These are phyloP conservation scores for Ascochyta viciae-villosae DNA, from an alignment of 2,329 filamentous ascomycete species.

Conservation along the genomic window DNA sequence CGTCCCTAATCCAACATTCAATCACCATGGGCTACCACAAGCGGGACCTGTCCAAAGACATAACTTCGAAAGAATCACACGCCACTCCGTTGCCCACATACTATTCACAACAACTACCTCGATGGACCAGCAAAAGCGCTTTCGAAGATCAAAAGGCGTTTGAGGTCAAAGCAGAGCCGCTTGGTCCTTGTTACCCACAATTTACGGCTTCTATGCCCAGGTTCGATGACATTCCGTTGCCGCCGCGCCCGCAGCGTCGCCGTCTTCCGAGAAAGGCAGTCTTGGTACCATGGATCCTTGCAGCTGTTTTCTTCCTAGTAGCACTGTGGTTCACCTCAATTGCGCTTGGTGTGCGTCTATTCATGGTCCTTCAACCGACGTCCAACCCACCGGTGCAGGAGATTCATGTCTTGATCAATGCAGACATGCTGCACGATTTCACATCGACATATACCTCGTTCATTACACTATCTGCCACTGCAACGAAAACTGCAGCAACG, in stretches of 20 bases:
- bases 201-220: slow-evolving; percentile 7
- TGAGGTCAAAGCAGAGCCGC: slow-evolving; percentile 14
- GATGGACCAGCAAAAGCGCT: slow-evolving; percentile 19
- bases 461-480: not conserved
- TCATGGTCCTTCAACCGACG: slow-evolving; percentile 21
- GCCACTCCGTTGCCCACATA: slow-evolving; percentile 36
- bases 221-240: slow-evolving; percentile 17
- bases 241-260: slow-evolving; percentile 14
- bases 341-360: slow-evolving; percentile 26
- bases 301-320: slow-evolving; percentile 29
- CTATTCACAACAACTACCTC: slow-evolving; percentile 19
- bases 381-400: slow-evolving; percentile 16
- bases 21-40: slow-evolving; percentile 18
- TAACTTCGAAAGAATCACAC: slow-evolving; percentile 19
- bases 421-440: slow-evolving; percentile 8
- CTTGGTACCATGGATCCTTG: slow-evolving; percentile 36
- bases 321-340: slow-evolving; percentile 34
- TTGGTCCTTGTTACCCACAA: slow-evolving; percentile 17
- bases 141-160: slow-evolving; percentile 15
- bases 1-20: not conserved
- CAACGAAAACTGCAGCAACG: not conserved
- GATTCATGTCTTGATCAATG: slow-evolving; percentile 28
- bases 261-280: slow-evolving; percentile 8
- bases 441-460: slow-evolving; percentile 1
- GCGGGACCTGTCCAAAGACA: slow-evolving; percentile 23